Evolutionary conservation across 257 asterid genomes (phyloP).

Genomic region (Cinchona pubescens): DNA sequence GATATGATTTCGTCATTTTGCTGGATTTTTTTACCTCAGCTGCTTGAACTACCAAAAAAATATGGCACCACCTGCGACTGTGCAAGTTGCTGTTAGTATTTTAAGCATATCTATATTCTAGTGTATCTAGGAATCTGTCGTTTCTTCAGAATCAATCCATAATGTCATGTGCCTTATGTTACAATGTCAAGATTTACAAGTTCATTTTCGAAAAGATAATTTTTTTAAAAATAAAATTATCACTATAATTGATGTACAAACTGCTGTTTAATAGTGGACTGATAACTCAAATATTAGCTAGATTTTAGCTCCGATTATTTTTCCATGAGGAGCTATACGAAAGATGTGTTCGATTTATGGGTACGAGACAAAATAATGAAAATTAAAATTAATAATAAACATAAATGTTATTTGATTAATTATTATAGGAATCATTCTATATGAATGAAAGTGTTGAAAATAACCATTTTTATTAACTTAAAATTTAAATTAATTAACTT

Average conservation of each 20-base stretch:
- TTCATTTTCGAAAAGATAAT: background rate
- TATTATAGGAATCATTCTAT: too few relatives aligned
- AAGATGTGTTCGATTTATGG: too few relatives aligned
- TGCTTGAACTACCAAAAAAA: background rate
- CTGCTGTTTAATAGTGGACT: background rate
- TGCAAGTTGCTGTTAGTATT: background rate
- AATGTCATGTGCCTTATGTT: background rate
- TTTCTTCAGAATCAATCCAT: background rate
- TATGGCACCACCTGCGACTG: background rate
- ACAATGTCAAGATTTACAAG: background rate
- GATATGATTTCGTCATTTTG: conserved; percentile 10
- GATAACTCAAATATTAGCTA: too few relatives aligned
- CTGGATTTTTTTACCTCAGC: background rate
- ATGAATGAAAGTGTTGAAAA: too few relatives aligned
- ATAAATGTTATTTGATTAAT: too few relatives aligned
- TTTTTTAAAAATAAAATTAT: too few relatives aligned
- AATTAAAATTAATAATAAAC: too few relatives aligned
- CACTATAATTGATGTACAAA: background rate
- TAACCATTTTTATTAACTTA: too few relatives aligned
- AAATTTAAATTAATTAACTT: too few relatives aligned
- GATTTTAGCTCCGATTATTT: too few relatives aligned
- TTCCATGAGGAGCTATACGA: too few relatives aligned
- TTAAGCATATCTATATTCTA: background rate
- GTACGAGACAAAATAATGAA: too few relatives aligned
- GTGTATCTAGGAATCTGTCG: background rate